phyloP scores from a whole-genome alignment of 164 flowering plant species.

The Litsea cubeba region DNA sequence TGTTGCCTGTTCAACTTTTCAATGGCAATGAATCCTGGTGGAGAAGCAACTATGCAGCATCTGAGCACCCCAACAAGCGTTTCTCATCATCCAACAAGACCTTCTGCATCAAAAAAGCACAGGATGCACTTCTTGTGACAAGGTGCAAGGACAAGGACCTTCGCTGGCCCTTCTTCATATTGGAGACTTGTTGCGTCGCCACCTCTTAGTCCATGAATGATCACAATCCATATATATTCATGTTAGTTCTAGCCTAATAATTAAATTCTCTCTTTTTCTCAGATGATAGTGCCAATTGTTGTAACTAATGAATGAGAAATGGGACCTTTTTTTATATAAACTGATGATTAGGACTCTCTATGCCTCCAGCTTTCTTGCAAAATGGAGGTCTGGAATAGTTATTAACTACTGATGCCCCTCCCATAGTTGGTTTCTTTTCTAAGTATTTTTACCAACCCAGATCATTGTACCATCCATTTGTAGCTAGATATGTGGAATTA shows the following conservation, averaged over 20 bases:
- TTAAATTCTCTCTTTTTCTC: neutral
- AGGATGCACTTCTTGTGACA: neutral
- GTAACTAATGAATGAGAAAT: neutral
- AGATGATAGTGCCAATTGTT: too few relatives aligned
- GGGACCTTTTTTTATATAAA: neutral
- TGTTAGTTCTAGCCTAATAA: neutral
- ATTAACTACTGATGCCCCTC: neutral
- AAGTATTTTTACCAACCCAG: neutral
- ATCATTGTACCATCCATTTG: neutral
- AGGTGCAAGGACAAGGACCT: conserved; percentile 64
- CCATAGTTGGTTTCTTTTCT: neutral
- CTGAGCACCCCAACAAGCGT: neutral
- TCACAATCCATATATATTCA: neutral
- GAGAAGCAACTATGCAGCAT: conserved; percentile 24
- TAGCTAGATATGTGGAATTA: neutral
- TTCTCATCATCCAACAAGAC: neutral
- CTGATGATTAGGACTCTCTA: neutral
- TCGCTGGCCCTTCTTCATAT: conserved; percentile 37
- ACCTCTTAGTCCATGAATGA: conserved; percentile 24
- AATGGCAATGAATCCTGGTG: conserved; percentile 57
- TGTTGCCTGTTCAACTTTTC: conserved; percentile 7
- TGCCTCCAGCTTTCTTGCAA: neutral
- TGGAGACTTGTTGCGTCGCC: conserved; percentile 70
- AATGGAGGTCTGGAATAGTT: neutral
- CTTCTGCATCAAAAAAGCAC: conserved; percentile 4